These are phyloP conservation scores for Phytophthora meadii DNA, from an alignment of 352 stramenopile genomes.

Conservation along the genomic window DNA sequence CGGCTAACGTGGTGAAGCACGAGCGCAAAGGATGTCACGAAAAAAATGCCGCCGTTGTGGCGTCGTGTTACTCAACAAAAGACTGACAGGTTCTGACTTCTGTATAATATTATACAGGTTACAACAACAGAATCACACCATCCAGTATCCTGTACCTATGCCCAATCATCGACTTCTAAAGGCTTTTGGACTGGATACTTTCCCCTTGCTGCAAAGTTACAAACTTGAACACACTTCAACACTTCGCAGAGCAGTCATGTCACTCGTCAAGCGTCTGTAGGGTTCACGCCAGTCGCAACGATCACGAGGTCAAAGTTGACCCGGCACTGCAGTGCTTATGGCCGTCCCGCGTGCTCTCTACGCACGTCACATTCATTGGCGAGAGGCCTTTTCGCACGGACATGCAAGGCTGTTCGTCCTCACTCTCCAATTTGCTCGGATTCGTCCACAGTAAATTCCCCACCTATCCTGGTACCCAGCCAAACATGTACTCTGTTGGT, in stretches of 20 bases:
- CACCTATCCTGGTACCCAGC: slow-evolving; percentile 11
- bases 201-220: slow-evolving; percentile 13
- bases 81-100: slow-evolving; percentile 16
- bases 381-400: slow-evolving; percentile 4
- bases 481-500: slow-evolving; percentile 33
- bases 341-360: slow-evolving; percentile 27
- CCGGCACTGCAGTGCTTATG: slow-evolving; percentile 3
- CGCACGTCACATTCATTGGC: slow-evolving; percentile 29
- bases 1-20: neutral
- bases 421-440: slow-evolving; percentile 32
- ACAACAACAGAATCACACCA: neutral
- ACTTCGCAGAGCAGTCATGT: slow-evolving; percentile 12
- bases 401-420: slow-evolving; percentile 7
- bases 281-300: slow-evolving; percentile 20
- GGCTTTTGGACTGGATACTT: slow-evolving; percentile 28
- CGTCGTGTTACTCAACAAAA: slow-evolving; percentile 1
- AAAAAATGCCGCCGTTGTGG: neutral
- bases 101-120: slow-evolving; percentile 12
- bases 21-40: no score
- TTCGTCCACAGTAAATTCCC: slow-evolving; percentile 21
- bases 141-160: slow-evolving; percentile 3
- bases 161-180: neutral
- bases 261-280: neutral
- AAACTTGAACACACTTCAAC: slow-evolving; percentile 7
- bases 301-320: slow-evolving; percentile 12